Base-by-base conservation (phyloP, 257 asterid species). In the Avicennia marina region DNA sequence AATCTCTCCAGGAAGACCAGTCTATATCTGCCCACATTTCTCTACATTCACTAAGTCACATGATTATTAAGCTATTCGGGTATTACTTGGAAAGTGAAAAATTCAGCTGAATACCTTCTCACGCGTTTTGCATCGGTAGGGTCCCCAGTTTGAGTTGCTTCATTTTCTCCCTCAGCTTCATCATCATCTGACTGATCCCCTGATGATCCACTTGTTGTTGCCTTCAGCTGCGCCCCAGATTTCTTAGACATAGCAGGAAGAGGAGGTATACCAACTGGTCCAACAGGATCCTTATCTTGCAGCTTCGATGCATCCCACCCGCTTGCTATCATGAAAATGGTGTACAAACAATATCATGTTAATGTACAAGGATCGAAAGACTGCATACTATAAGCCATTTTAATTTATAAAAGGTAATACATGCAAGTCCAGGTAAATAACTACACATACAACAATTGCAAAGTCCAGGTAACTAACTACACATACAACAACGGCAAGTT, bases 131-230 rank as follows among this genome's bases (percentile, higher is more conserved):
- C 85, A 80, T 88, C 86, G 18, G 91, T 39, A 44, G 94, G 86
- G 48, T 76, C 82, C 78, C 24, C 68, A 55, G 77, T 84, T 34
- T 76, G 81, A 71, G 76, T 74, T 56, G 75, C 64, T 61, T 87
- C 96, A 58, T 69, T 71, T 72, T 89, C 98, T 63, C 89, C 95
- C 53, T 91, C 97, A 31, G 67, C 78, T 50, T 93, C 98, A 65
- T 89, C 98, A 48, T 93, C 95, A 74, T 93, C 87, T 0, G 97
- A 83, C 65, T 71, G 94, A 16, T 89, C 98, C 45, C 86, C 85
- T 12, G 96, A 84, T 54, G 98, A 89, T 25, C 95, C 95, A 66
- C 97, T 93, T 46, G 90, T 88, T 38, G 90, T 78, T 63, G 94
- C 83, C 75, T 80, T 80, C 69, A 85, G 85, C 68, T 72, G 95